Evolutionary conservation across 2,329 filamentous ascomycete species (phyloP).

Genomic region (Ophiostoma ips): DNA sequence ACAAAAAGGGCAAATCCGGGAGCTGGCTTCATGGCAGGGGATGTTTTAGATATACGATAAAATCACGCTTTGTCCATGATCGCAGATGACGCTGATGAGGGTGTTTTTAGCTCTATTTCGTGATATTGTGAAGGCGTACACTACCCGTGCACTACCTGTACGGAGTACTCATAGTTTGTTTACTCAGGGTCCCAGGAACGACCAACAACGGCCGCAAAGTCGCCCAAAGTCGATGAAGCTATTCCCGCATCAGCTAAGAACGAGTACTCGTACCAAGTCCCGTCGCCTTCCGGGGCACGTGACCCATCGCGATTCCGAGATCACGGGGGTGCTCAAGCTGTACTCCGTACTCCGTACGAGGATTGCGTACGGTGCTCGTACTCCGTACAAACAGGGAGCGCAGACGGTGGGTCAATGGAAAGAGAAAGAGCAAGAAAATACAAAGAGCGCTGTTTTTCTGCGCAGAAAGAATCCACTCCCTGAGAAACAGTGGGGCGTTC

Average conservation of each 20-base stretch:
- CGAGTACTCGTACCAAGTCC: too few species aligned
- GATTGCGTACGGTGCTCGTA: too few species aligned
- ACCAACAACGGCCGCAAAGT: too few species aligned
- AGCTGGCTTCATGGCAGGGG: neutral
- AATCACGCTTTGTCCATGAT: neutral
- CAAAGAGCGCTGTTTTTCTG: neutral
- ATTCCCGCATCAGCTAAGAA: too few species aligned
- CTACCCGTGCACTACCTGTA: too few species aligned
- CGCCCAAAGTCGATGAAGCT: too few species aligned
- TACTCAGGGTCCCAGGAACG: too few species aligned
- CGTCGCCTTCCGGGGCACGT: too few species aligned
- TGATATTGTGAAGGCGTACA: too few species aligned
- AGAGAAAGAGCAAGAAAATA: neutral
- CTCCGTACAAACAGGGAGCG: neutral
- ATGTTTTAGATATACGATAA: neutral
- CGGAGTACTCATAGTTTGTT: too few species aligned
- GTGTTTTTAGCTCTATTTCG: neutral
- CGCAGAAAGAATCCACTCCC: neutral
- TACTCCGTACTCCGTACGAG: neutral
- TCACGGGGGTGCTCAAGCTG: constrained; percentile 1
- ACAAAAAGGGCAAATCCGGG: neutral
- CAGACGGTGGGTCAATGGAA: neutral
- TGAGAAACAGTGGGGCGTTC: constrained; percentile 8
- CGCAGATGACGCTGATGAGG: too few species aligned
- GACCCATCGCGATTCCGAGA: neutral